phyloP scores from a whole-genome alignment of 2,329 filamentous ascomycete species.

The Arachnomyces sp. region DNA sequence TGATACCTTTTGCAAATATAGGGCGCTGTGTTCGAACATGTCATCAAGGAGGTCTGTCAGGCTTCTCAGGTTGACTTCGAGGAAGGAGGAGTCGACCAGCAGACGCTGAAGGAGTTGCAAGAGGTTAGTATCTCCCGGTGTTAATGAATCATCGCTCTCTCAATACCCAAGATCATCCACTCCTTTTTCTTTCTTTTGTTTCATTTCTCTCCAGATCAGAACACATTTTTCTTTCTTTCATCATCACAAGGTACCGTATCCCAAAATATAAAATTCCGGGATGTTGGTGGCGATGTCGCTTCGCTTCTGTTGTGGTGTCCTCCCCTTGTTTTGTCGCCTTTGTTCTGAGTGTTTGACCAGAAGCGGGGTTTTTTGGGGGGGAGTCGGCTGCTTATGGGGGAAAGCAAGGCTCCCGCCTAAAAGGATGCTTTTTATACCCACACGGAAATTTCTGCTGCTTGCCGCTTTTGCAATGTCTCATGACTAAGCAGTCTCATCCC shows the following conservation, averaged over 20 bases:
- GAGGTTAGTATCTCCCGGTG: too few species aligned
- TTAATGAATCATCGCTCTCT: too few species aligned
- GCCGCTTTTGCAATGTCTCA: conserved; percentile 10
- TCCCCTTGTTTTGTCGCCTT: too few species aligned
- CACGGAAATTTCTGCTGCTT: conserved; percentile 7
- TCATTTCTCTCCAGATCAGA: background rate
- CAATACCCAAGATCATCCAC: conserved; percentile 6
- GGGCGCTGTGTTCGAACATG: conserved; percentile 79
- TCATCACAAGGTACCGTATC: background rate
- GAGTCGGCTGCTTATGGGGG: conserved; percentile 30
- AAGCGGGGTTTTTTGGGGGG: conserved; percentile 19
- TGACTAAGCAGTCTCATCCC: conserved; percentile 8
- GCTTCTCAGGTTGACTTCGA: conserved; percentile 92
- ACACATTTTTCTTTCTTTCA: background rate
- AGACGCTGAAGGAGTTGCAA: conserved; percentile 77
- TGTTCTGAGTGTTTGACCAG: background rate
- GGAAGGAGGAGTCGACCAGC: conserved; percentile 84
- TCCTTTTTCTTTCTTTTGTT: conserved; percentile 6
- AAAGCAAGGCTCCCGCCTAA: conserved; percentile 20
- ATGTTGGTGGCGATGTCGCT: too few species aligned
- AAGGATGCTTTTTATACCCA: conserved; percentile 36
- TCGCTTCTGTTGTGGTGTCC: too few species aligned
- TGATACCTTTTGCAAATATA: conserved; percentile 19
- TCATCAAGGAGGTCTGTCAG: conserved; percentile 88
- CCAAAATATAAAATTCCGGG: too few species aligned